Evolutionary conservation across 139 green algal genomes (phyloP).

Genomic region (Closterium sp.): DNA sequence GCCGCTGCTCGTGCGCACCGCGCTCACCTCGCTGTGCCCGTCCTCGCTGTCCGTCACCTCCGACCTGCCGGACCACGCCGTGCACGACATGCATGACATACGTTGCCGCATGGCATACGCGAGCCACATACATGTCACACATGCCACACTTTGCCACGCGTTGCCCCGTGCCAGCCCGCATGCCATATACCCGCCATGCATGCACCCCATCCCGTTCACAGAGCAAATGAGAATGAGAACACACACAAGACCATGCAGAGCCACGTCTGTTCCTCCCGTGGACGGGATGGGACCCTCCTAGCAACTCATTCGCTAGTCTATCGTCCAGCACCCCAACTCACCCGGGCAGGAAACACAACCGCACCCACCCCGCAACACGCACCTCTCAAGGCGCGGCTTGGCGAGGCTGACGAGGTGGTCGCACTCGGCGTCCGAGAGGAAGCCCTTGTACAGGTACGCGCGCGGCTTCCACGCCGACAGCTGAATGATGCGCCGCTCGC

Average conservation of each 20-base stretch:
- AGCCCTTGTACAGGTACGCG: conserved; percentile 49
- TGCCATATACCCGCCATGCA: background rate
- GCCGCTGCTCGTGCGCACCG: conserved; percentile 48
- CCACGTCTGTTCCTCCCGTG: too few relatives aligned
- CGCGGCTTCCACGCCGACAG: conserved; percentile 11
- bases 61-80: conserved; percentile 8
- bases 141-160: background rate
- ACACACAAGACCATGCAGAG: too few relatives aligned
- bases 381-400: background rate
- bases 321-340: too few relatives aligned
- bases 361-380: background rate
- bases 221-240: background rate
- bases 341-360: too few relatives aligned
- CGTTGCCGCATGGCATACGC: too few relatives aligned
- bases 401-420: conserved; percentile 46
- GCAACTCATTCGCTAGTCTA: too few relatives aligned
- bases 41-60: conserved; percentile 51
- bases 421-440: conserved; percentile 53
- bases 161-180: too few relatives aligned
- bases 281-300: too few relatives aligned
- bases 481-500: background rate
- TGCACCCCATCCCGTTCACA: background rate
- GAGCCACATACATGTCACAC: background rate
- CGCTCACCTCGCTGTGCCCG: conserved; percentile 30
- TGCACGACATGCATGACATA: background rate